phyloP scores from a whole-genome alignment of 208 protist species.

The Naegleria fowleri region DNA sequence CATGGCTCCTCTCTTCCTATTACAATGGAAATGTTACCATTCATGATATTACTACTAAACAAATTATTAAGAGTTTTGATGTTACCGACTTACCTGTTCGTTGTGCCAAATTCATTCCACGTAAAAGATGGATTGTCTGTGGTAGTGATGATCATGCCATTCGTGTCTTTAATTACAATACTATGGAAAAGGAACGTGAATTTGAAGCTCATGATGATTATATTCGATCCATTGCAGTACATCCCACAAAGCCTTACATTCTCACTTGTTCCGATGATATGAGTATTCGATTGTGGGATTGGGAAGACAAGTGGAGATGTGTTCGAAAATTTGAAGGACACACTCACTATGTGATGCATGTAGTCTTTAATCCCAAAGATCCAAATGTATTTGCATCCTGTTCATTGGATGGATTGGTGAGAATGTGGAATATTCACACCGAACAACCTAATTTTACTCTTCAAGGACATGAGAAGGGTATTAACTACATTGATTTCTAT shows the following conservation, averaged over 20 bases:
- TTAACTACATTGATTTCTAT: constrained; percentile 98
- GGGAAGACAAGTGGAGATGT: constrained; percentile 88
- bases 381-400: constrained; percentile 93
- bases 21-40: constrained; percentile 90
- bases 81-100: constrained; percentile 86
- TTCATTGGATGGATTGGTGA: constrained; percentile 93
- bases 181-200: constrained; percentile 90
- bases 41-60: constrained; percentile 94
- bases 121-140: constrained; percentile 91
- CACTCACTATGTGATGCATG: constrained; percentile 94
- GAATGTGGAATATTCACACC: constrained; percentile 87
- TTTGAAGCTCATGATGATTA: constrained; percentile 95
- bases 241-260: constrained; percentile 90
- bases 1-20: constrained; percentile 84
- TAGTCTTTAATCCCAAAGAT: constrained; percentile 95
- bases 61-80: constrained; percentile 92
- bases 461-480: constrained; percentile 94
- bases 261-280: constrained; percentile 95
- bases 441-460: constrained; percentile 89
- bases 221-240: constrained; percentile 90
- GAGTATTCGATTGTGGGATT: constrained; percentile 96
- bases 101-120: constrained; percentile 87
- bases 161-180: constrained; percentile 98
- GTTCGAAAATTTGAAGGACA: constrained; percentile 92
- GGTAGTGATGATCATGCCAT: constrained; percentile 89